Percentiles rank a stretch among this genome's conserved stretches.
These are phyloP conservation scores for Kodamaea lidongshanica DNA, from an alignment of 805 yeast genomes.

Conservation along the genomic window DNA sequence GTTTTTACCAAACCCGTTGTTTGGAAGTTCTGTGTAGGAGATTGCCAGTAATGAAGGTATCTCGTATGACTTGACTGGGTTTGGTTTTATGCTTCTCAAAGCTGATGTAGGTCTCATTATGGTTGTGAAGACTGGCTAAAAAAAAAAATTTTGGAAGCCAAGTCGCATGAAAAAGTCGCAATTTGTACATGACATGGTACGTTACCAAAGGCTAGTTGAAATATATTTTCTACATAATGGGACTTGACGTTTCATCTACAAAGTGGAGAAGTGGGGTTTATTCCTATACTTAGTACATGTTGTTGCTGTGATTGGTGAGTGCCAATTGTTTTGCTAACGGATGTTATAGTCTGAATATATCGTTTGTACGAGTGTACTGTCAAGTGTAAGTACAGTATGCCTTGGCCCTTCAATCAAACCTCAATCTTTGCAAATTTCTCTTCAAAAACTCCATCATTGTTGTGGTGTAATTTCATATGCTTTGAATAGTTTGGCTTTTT, in stretches of 20 bases:
- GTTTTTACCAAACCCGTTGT: constrained; percentile 29
- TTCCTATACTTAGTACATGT: no score
- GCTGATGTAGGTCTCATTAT: constrained; percentile 7
- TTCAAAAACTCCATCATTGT: constrained; percentile 2
- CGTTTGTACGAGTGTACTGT: no score
- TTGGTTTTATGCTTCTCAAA: constrained; percentile 4
- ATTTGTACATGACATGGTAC: no score
- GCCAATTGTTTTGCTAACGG: no score
- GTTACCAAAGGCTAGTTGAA: no score
- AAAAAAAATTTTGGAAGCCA: constrained; percentile 3
- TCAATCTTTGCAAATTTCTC: constrained; percentile 5
- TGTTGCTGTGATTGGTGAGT: constrained; percentile 3
- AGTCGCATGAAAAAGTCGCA: neutral
- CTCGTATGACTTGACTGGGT: constrained; percentile 15
- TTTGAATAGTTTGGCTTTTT: constrained; percentile 34
- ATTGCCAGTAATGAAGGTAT: constrained; percentile 26
- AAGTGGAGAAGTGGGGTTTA: constrained; percentile 3
- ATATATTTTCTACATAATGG: no score
- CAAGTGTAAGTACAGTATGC: no score
- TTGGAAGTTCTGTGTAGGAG: constrained; percentile 21
- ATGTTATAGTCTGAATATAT: no score
- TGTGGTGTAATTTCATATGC: constrained; percentile 26
- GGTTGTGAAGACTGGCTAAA: neutral
- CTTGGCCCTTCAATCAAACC: no score
- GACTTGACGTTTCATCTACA: no score